Conservation (phyloP, 257 asterid genomes). For the Rauvolfia tetraphylla region DNA sequence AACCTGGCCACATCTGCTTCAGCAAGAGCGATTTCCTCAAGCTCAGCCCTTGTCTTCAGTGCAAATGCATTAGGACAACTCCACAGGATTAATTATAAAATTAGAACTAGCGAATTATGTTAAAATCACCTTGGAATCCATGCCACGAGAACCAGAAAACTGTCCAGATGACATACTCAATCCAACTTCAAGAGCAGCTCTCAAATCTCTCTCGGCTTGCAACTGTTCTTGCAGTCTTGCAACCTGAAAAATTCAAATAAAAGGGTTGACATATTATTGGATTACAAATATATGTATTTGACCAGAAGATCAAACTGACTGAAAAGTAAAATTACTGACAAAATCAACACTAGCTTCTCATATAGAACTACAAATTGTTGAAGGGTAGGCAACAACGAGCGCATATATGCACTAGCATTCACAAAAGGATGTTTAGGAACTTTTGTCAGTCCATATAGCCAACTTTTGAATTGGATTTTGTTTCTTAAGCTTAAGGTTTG, state of each 20-base stretch:
- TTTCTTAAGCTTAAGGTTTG: not conserved
- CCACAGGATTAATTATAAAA: not conserved
- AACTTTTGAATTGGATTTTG: not conserved
- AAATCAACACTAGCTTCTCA: not conserved
- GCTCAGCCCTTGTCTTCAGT: constrained; percentile 88
- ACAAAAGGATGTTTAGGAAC: not conserved
- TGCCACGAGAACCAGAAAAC: constrained; percentile 66
- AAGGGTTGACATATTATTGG: not conserved
- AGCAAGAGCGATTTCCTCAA: constrained; percentile 97
- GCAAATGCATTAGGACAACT: constrained; percentile 17
- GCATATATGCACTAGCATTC: not conserved
- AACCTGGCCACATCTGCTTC: constrained; percentile 96
- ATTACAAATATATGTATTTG: not conserved
- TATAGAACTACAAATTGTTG: not conserved
- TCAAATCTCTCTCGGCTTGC: constrained; percentile 94
- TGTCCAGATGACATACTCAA: constrained; percentile 94
- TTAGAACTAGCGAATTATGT: not conserved
- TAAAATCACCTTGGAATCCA: constrained; percentile 76
- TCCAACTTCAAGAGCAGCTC: constrained; percentile 94
- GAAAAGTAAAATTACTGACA: not conserved
- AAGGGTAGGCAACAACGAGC: not conserved
- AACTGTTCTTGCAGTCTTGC: constrained; percentile 94
- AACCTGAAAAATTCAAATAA: constrained; percentile 37
- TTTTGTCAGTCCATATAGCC: not conserved
- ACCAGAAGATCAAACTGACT: not conserved